Base-by-base conservation (phyloP, 768 basidiomycete species). In the Kockovaella imperatae region DNA sequence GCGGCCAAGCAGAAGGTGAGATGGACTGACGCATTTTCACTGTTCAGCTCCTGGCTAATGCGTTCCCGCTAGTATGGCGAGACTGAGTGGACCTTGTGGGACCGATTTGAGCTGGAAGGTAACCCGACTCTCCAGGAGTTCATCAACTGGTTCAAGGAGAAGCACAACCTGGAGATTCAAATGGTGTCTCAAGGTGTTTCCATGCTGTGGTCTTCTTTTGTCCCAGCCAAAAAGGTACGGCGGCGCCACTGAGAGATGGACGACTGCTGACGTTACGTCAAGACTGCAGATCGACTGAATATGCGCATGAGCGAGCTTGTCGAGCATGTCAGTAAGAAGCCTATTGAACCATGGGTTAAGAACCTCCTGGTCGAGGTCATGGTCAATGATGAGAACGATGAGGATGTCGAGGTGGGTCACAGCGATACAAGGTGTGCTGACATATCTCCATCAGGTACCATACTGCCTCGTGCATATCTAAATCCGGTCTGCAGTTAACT, bases 121-220 rank as follows among this genome's bases (percentile, higher is more conserved):
- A 83, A 97, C 69, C 87, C 90, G 3, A 87, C 89, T 4, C 77
- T 99, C 51, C 76, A 83, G 62, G 83, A 95, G 15, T 80, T 99
- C 67, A 71, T 93, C 26, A 70, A 79, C 45, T 88, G 80, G 79
- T 96, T 97, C 80, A 76, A 81, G 74, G 76, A 76, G 41, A 78
- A 84, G 50, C 86, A 97, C 71, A 82, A 82, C 26, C 81, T 97
- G 28, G 83, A 89, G 30, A 77, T 97, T 43, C 82, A 81, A 43
- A 99, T 99, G 95, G 87, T 96, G 53, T 90, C 87, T 64, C 86
- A 89, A 69, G 93, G 90, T 34, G 91, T 96, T 28, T 90, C 88
- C 65, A 93, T 97, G 91, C 75, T 97, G 26, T 97, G 91, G 89
- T 90, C 87, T 53, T 83, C 86, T 28, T 99, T 93, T 72, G 78